Evolutionary conservation across 2,329 filamentous ascomycete species (phyloP), one percentile per base, ranked within the genome.

Genomic region (Alternaria metachromatica): DNA sequence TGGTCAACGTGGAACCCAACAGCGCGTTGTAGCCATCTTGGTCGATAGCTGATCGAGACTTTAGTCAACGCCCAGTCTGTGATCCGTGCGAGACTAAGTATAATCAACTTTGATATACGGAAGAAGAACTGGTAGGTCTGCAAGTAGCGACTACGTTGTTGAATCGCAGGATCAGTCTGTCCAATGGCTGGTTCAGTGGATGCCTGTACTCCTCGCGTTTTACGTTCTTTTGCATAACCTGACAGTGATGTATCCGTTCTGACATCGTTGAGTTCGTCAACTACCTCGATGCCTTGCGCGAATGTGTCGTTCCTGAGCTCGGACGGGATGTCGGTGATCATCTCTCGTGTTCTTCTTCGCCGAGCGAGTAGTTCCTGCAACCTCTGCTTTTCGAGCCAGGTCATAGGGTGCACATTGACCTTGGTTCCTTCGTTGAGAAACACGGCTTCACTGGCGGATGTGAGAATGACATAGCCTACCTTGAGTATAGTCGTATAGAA

Each of bases 371-470:
- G 84, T 74, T 98, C 93, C 48, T 89, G 86, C 10, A 95, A 84
- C 6, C 94, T 87, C 69, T 97, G 92, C 71, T 95, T 92, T 76
- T 99, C 96, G 4, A 98, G 83, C 95, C 96, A 99, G 0, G 96
- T 97, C 81, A 90, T 90, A 37, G 87, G 84, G 67, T 89, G 89
- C 3, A 97, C 84, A 64, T 88, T 90, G 55, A 98, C 89, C 2
- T 86, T 86, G 44, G 88, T 88, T 49, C 95, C 95, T 79, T 98
- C 95, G 65, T 97, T 97, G 11, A 99, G 84, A 75, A 97, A 98
- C 0, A 98, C 96, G 4, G 95, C 95, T 80, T 98, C 94, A 72
- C 93, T 97, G 1, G 96, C 96, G 79, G 96, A 95, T 1, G 93
- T 97, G 64, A 98, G 88, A 12, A 95, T 90, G 11, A 90, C 90